Conservation (phyloP, 495 filamentous ascomycete genomes). For the Pseudevernia furfuracea region DNA sequence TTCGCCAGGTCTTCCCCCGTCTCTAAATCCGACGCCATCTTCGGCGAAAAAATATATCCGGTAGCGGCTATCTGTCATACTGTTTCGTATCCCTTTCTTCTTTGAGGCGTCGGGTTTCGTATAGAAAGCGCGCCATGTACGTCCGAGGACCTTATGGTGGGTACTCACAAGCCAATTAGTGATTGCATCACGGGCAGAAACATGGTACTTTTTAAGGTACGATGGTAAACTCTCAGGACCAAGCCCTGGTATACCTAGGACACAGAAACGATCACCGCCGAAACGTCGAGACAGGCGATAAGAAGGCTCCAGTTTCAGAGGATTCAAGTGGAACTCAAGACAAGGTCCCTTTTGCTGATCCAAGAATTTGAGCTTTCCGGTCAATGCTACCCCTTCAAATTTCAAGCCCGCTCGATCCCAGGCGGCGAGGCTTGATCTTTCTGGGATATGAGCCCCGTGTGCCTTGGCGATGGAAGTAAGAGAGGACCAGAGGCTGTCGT, state of each 20-base stretch:
- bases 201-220: conserved; percentile 30
- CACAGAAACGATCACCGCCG: conserved; percentile 42
- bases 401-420: conserved; percentile 40
- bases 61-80: conserved; percentile 24
- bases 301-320: conserved; percentile 38
- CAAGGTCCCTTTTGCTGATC: conserved; percentile 32
- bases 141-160: conserved; percentile 37
- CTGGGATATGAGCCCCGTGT: conserved; percentile 32
- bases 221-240: conserved; percentile 32
- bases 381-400: conserved; percentile 38
- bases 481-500: conserved; percentile 36
- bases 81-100: conserved; percentile 25
- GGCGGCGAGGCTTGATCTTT: conserved; percentile 33
- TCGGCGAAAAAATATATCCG: conserved; percentile 49
- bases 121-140: conserved; percentile 43
- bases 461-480: conserved; percentile 32
- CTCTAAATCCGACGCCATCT: conserved; percentile 39
- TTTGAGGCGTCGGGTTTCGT: conserved; percentile 39
- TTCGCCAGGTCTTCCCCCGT: conserved; percentile 15
- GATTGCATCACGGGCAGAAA: conserved; percentile 33
- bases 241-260: conserved; percentile 35
- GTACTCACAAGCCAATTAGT: conserved; percentile 39
- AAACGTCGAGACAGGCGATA: conserved; percentile 44
- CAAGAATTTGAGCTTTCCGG: conserved; percentile 38
- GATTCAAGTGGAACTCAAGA: conserved; percentile 37